Evolutionary conservation across 768 basidiomycete genomes (phyloP).

Genomic region (Tulasnella sp.): DNA sequence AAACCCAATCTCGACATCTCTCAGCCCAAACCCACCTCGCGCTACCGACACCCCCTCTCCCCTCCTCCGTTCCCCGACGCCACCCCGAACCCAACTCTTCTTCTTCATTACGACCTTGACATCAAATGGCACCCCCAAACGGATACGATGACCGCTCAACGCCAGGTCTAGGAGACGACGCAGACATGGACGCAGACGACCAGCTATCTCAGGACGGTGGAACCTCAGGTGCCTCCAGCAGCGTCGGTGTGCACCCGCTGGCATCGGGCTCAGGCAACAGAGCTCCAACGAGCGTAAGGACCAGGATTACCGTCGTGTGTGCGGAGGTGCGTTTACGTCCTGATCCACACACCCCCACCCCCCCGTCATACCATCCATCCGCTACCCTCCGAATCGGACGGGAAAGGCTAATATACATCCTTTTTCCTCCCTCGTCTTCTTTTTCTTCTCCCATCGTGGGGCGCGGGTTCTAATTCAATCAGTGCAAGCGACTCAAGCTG

Average conservation of each 20-base stretch:
- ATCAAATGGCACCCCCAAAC: neutral
- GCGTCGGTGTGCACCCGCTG: neutral
- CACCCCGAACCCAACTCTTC: neutral
- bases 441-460: neutral
- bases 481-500: constrained; percentile 86
- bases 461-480: neutral
- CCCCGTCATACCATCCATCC: too few relatives aligned
- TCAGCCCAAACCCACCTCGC: neutral
- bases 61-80: too few relatives aligned
- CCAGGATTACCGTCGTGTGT: constrained; percentile 74
- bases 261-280: neutral
- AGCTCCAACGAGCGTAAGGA: constrained; percentile 44
- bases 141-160: neutral
- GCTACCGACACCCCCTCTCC: neutral
- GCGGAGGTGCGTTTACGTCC: constrained; percentile 56
- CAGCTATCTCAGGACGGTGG: constrained; percentile 12
- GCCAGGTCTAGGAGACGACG: constrained; percentile 1
- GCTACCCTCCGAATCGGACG: neutral
- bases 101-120: neutral
- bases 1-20: constrained; percentile 5
- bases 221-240: neutral
- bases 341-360: neutral
- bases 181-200: constrained; percentile 11
- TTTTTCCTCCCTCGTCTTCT: neutral
- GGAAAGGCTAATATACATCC: constrained; percentile 5